These are phyloP conservation scores for Ophiosphaerella herpotricha DNA, from an alignment of 2,329 filamentous ascomycete species.

Conservation along the genomic window DNA sequence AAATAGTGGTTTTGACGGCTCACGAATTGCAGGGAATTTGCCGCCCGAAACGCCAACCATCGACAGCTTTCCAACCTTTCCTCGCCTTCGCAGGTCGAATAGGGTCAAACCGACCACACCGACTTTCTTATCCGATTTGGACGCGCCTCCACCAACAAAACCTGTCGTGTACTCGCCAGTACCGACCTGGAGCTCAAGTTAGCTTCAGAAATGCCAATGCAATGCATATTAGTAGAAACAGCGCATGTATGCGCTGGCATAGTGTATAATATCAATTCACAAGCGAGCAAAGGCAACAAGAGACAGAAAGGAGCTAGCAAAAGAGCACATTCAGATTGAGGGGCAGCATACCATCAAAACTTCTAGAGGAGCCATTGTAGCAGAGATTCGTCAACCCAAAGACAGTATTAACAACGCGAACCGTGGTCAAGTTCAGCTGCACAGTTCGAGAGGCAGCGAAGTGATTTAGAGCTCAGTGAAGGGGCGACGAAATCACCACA, in stretches of 20 bases:
- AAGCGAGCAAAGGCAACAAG: constrained; percentile 6
- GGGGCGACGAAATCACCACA: constrained; percentile 8
- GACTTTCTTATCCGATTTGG: constrained; percentile 92
- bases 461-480: constrained; percentile 6
- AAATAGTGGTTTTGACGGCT: constrained; percentile 39
- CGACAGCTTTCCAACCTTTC: constrained; percentile 81
- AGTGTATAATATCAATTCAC: constrained; percentile 4
- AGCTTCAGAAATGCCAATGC: constrained; percentile 13
- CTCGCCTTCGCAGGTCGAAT: constrained; percentile 84
- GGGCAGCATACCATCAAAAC: constrained; percentile 52
- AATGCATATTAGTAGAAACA: constrained; percentile 9
- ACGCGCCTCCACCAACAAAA: constrained; percentile 82
- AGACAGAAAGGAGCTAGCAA: constrained; percentile 1
- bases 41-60: constrained; percentile 90
- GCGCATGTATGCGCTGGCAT: constrained; percentile 12
- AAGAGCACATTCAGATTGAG: constrained; percentile 4
- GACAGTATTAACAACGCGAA: constrained; percentile 3
- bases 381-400: constrained; percentile 2
- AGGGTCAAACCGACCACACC: constrained; percentile 89
- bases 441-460: constrained; percentile 1
- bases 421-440: constrained; percentile 3
- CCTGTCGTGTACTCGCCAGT: constrained; percentile 97
- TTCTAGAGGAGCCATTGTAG: constrained; percentile 54
- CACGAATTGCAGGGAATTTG: constrained; percentile 91
- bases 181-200: constrained; percentile 62